Evolutionary conservation across 208 protist genomes (phyloP).

Genomic region (Tritrichomonas foetus): DNA sequence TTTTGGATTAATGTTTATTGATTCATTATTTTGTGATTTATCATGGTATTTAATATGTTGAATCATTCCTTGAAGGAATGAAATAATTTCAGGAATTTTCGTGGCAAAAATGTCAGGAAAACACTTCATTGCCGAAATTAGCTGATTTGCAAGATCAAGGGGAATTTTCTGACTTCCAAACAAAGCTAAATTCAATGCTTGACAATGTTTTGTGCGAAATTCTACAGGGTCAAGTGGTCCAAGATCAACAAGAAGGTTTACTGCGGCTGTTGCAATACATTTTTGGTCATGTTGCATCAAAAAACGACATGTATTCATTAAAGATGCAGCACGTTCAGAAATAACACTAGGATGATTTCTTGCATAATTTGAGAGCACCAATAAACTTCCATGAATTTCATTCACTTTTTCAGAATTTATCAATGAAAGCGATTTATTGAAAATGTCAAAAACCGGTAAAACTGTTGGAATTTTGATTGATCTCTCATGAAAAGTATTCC

Average conservation of each 20-base stretch:
- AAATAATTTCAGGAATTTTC: neutral
- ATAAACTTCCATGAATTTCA: neutral
- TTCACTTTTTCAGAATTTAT: neutral
- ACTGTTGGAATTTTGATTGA: neutral
- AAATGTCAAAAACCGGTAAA: neutral
- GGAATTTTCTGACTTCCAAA: neutral
- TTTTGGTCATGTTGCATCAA: neutral
- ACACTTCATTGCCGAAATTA: neutral
- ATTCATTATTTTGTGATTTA: neutral
- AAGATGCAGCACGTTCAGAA: neutral
- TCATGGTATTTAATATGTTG: neutral
- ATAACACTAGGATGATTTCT: neutral
- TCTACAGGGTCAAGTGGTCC: neutral
- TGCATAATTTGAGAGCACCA: neutral
- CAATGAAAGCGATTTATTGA: neutral
- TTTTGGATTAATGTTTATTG: too few species aligned
- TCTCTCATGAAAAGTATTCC: neutral
- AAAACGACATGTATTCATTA: neutral
- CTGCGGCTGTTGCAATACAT: neutral
- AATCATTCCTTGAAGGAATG: neutral
- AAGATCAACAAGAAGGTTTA: neutral
- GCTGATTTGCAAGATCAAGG: neutral
- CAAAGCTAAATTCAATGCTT: neutral
- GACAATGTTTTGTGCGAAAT: neutral
- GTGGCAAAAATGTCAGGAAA: neutral